A percentile compares a stretch with the other conserved stretches of the same genome.
Conservation (phyloP, 1,139 yeast genomes). For the Yamadazyma pseudoaaseri region DNA sequence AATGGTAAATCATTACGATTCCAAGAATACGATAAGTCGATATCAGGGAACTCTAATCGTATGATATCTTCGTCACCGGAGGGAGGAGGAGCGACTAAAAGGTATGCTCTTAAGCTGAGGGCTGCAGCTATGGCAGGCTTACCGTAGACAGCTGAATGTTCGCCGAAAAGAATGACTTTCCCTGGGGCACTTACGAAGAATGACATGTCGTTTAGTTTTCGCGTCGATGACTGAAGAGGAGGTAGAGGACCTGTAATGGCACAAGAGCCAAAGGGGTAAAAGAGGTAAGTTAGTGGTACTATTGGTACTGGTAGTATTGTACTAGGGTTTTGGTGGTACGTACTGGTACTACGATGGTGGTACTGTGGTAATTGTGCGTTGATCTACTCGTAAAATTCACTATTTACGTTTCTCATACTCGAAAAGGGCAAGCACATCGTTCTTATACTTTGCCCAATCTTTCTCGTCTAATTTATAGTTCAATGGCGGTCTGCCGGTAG, state of each 20-base stretch:
- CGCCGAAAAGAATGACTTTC: conserved; percentile 93
- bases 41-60: conserved; percentile 80
- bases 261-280: too few relatives aligned
- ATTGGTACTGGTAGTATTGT: too few relatives aligned
- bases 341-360: too few relatives aligned
- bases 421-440: conserved; percentile 11
- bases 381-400: too few relatives aligned
- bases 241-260: too few relatives aligned
- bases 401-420: conserved; percentile 10
- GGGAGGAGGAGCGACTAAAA: conserved; percentile 53
- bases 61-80: conserved; percentile 38
- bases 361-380: too few relatives aligned
- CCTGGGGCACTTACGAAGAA: conserved; percentile 94
- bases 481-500: conserved; percentile 19
- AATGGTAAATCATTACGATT: conserved; percentile 59
- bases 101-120: conserved; percentile 74
- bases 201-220: conserved; percentile 21
- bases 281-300: too few relatives aligned
- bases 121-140: conserved; percentile 95
- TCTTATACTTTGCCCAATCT: conserved; percentile 14
- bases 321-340: too few relatives aligned
- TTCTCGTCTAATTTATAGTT: conserved; percentile 11
- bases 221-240: neutral
- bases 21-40: conserved; percentile 67
- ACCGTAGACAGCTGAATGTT: conserved; percentile 92